A percentile compares a stretch with the other conserved stretches of the same genome.
These are phyloP conservation scores for Microascus cirrosus DNA, from an alignment of 2,329 filamentous ascomycete genomes.

Conservation along the genomic window DNA sequence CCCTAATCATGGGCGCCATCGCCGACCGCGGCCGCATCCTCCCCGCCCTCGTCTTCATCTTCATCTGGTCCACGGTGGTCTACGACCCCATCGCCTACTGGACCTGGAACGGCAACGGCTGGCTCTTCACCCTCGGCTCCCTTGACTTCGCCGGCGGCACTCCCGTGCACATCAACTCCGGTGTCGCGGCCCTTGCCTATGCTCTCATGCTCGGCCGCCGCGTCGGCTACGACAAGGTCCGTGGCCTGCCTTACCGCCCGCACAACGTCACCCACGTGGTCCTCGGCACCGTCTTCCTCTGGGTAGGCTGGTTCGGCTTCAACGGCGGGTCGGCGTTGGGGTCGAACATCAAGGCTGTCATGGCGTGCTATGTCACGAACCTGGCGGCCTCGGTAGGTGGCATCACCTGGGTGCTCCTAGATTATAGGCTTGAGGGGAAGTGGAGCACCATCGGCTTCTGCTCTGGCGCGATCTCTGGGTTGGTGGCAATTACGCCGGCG, in stretches of 20 bases:
- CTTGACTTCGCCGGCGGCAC: slow-evolving; percentile 68
- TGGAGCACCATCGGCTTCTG: slow-evolving; percentile 93
- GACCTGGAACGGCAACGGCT: slow-evolving; percentile 67
- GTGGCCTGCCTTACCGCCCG: slow-evolving; percentile 54
- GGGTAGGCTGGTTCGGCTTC: slow-evolving; percentile 97
- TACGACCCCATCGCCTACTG: slow-evolving; percentile 67
- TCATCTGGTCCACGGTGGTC: slow-evolving; percentile 60
- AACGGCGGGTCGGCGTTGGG: slow-evolving; percentile 76
- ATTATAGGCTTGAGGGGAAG: slow-evolving; percentile 85
- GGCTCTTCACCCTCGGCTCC: slow-evolving; percentile 56
- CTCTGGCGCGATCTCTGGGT: slow-evolving; percentile 75
- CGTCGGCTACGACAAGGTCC: slow-evolving; percentile 46
- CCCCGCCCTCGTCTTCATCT: slow-evolving; percentile 54
- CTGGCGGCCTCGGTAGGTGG: slow-evolving; percentile 72
- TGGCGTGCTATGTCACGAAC: slow-evolving; percentile 85
- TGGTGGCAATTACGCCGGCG: slow-evolving; percentile 78
- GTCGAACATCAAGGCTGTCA: slow-evolving; percentile 76
- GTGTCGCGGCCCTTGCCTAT: slow-evolving; percentile 62
- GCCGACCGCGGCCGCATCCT: slow-evolving; percentile 52
- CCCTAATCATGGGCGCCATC: slow-evolving; percentile 47
- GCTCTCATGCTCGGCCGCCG: slow-evolving; percentile 64
- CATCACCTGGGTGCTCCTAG: slow-evolving; percentile 74
- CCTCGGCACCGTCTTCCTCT: slow-evolving; percentile 64
- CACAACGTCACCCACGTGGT: slow-evolving; percentile 68
- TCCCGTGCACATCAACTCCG: slow-evolving; percentile 64